A percentile compares a stretch with the other conserved stretches of the same genome.
phyloP scores from a whole-genome alignment of 495 filamentous ascomycete genomes.

The Tetracladium setigerum region DNA sequence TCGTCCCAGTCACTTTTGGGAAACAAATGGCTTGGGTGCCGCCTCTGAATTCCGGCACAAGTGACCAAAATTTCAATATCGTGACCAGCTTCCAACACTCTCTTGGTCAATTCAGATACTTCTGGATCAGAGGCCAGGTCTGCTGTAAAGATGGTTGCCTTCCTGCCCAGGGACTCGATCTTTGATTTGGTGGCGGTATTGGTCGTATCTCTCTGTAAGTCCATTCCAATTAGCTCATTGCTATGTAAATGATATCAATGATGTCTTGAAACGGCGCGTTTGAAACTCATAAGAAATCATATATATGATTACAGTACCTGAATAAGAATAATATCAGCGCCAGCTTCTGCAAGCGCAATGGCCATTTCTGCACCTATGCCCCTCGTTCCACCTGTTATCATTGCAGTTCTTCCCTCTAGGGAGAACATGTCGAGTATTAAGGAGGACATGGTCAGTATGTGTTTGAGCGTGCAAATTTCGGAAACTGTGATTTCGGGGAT shows the following conservation, averaged over 20 bases:
- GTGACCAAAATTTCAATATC: slow-evolving; percentile 67
- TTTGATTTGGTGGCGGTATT: slow-evolving; percentile 55
- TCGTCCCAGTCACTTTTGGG: slow-evolving; percentile 78
- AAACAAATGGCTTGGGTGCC: slow-evolving; percentile 71
- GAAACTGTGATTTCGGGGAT: not conserved
- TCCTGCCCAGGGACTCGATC: slow-evolving; percentile 58
- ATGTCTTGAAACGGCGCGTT: not conserved
- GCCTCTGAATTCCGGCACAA: slow-evolving; percentile 77
- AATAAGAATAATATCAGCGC: slow-evolving; percentile 73
- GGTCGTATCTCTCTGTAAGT: slow-evolving; percentile 50
- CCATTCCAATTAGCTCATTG: no score
- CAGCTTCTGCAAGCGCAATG: slow-evolving; percentile 72
- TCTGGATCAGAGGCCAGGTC: slow-evolving; percentile 59
- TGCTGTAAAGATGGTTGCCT: slow-evolving; percentile 58
- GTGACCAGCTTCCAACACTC: slow-evolving; percentile 50
- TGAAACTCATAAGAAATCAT: not conserved
- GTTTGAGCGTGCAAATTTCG: not conserved
- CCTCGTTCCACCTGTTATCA: slow-evolving; percentile 81
- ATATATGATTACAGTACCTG: slow-evolving; percentile 46
- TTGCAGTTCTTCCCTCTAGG: slow-evolving; percentile 62
- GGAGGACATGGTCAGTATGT: slow-evolving; percentile 2
- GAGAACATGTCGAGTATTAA: slow-evolving; percentile 46
- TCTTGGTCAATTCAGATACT: slow-evolving; percentile 54
- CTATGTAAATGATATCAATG: not conserved
- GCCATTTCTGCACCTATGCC: slow-evolving; percentile 85